Conservation (phyloP, 306 rosid species). For the Cicer chorassanicum region DNA sequence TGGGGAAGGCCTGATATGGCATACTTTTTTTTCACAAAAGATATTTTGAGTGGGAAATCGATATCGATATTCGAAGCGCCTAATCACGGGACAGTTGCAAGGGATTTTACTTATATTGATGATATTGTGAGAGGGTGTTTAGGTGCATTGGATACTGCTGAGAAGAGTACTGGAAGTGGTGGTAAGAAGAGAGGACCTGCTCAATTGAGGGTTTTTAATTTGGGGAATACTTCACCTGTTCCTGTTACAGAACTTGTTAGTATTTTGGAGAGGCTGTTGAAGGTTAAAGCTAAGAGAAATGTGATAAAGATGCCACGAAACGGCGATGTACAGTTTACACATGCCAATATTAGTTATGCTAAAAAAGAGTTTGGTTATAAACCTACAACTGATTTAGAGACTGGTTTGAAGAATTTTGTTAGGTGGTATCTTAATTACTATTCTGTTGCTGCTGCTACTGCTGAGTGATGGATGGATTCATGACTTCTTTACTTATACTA, state of each 20-base stretch:
- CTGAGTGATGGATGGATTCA: background rate
- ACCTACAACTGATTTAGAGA: background rate
- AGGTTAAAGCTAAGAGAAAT: conserved; percentile 30
- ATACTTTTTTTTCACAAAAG: conserved; percentile 30
- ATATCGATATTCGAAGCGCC: conserved; percentile 5
- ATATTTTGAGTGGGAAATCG: conserved; percentile 1
- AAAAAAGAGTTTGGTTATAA: conserved; percentile 9
- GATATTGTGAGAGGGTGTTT: conserved; percentile 30
- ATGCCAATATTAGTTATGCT: conserved; percentile 27
- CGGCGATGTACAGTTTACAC: conserved; percentile 30
- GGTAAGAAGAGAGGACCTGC: conserved; percentile 22
- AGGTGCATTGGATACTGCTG: conserved; percentile 31
- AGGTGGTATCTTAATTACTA: conserved; percentile 24
- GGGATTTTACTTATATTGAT: conserved; percentile 29
- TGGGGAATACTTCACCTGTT: conserved; percentile 20
- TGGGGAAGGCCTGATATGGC: conserved; percentile 39
- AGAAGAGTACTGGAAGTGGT: conserved; percentile 33
- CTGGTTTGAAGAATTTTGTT: conserved; percentile 35
- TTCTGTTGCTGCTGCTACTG: conserved; percentile 6
- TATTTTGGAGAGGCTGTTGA: conserved; percentile 29
- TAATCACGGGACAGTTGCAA: conserved; percentile 22
- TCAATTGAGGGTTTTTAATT: conserved; percentile 26
- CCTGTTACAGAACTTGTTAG: conserved; percentile 15
- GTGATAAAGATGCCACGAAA: conserved; percentile 16
- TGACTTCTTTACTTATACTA: background rate